These are phyloP conservation scores for Metarhizium sp. DNA, from an alignment of 2,329 filamentous ascomycete genomes.

Conservation along the genomic window DNA sequence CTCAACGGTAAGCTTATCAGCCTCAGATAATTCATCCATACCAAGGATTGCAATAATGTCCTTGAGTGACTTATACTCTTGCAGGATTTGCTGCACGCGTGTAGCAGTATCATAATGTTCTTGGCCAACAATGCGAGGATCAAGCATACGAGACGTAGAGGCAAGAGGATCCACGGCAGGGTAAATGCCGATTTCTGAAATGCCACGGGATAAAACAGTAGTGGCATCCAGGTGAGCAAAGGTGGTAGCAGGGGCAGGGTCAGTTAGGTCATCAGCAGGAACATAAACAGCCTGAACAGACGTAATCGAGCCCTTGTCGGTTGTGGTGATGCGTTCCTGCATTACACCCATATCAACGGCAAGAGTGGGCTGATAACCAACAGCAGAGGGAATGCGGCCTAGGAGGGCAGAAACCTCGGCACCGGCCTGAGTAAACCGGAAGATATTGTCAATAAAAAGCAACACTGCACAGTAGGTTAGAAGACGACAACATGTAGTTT, in stretches of 20 bases:
- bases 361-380: conserved; percentile 99
- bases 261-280: conserved; percentile 99
- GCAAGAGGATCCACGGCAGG: conserved; percentile 98
- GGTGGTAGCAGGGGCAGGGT: conserved; percentile 97
- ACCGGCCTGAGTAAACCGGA: conserved; percentile 99
- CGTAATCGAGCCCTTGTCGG: conserved; percentile 98
- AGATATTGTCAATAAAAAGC: conserved; percentile 99
- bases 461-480: conserved; percentile 40
- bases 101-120: conserved; percentile 96
- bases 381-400: conserved; percentile 98
- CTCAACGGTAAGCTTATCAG: conserved; percentile 99
- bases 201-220: conserved; percentile 99
- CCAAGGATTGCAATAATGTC: conserved; percentile 99
- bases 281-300: conserved; percentile 99
- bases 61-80: conserved; percentile 99
- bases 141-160: conserved; percentile 98
- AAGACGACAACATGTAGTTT: no score
- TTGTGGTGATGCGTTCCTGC: conserved; percentile 99
- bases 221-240: conserved; percentile 99
- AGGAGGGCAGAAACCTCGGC: conserved; percentile 99
- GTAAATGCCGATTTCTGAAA: conserved; percentile 99
- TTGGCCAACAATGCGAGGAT: conserved; percentile 95
- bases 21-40: conserved; percentile 99
- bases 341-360: conserved; percentile 98
- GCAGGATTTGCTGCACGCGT: conserved; percentile 96